phyloP scores from a whole-genome alignment of 164 flowering plant genomes.

The Liriodendron chinense region DNA sequence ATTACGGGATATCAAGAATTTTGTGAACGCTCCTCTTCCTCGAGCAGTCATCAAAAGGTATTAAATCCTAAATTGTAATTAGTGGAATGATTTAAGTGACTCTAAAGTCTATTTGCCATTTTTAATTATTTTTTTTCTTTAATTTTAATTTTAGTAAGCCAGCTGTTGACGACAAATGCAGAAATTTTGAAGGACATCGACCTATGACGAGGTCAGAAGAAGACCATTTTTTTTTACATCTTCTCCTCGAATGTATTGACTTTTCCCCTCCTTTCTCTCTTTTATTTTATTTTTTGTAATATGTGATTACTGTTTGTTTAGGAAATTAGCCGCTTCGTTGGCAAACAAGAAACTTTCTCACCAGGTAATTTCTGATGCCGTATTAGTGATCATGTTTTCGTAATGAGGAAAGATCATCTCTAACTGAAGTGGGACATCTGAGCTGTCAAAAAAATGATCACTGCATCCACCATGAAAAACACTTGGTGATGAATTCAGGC shows the following conservation, averaged over 20 bases:
- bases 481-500: too few relatives aligned
- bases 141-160: slow-evolving; percentile 11
- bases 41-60: slow-evolving; percentile 53
- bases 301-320: slow-evolving; percentile 20
- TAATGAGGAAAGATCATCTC: neutral
- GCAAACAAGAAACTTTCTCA: slow-evolving; percentile 34
- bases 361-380: slow-evolving; percentile 26
- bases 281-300: neutral
- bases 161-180: neutral
- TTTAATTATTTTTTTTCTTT: neutral
- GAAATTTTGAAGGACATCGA: slow-evolving; percentile 1
- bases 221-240: neutral
- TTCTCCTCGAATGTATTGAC: neutral
- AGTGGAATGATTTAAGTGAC: neutral
- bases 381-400: neutral
- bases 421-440: too few relatives aligned
- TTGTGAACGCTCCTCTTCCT: slow-evolving; percentile 52
- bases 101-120: slow-evolving; percentile 20
- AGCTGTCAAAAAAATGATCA: too few relatives aligned
- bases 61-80: slow-evolving; percentile 28
- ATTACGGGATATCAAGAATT: slow-evolving; percentile 57
- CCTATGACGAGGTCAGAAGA: slow-evolving; percentile 13
- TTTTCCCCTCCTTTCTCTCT: neutral
- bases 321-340: slow-evolving; percentile 76
- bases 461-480: too few relatives aligned